Percentiles rank a stretch among this genome's conserved stretches.
These are phyloP conservation scores for Ogataea nitratoaversa DNA, from an alignment of 805 yeast species.

Conservation along the genomic window DNA sequence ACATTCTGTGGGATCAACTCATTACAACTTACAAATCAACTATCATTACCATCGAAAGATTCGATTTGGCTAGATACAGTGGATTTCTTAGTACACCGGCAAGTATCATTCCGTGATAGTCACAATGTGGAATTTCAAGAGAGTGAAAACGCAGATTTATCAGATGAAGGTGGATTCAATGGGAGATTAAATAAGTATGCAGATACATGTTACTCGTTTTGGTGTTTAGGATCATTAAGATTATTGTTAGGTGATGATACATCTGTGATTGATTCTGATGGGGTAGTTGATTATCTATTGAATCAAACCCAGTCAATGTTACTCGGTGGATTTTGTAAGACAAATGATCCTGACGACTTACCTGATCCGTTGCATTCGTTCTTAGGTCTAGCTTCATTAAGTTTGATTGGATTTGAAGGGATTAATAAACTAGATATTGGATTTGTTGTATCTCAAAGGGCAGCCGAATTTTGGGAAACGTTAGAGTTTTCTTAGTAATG, in stretches of 20 bases:
- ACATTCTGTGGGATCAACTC: slow-evolving; percentile 80
- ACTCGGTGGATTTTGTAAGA: slow-evolving; percentile 76
- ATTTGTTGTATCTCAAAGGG: slow-evolving; percentile 23
- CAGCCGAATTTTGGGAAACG: slow-evolving; percentile 15
- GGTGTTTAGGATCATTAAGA: slow-evolving; percentile 63
- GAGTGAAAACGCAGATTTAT: slow-evolving; percentile 34
- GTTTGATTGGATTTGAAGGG: slow-evolving; percentile 27
- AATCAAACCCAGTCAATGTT: slow-evolving; percentile 53
- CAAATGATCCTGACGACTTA: slow-evolving; percentile 43
- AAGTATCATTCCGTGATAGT: slow-evolving; percentile 39
- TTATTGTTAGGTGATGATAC: slow-evolving; percentile 29
- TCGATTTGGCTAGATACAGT: slow-evolving; percentile 37
- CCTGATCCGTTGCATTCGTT: slow-evolving; percentile 73
- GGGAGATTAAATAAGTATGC: slow-evolving; percentile 82
- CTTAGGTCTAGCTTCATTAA: slow-evolving; percentile 53
- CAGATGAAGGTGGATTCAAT: slow-evolving; percentile 74
- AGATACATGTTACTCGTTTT: slow-evolving; percentile 86
- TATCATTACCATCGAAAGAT: too few species aligned
- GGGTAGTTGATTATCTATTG: slow-evolving; percentile 42
- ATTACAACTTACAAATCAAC: slow-evolving; percentile 38
- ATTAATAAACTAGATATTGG: slow-evolving; percentile 15
- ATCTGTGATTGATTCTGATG: slow-evolving; percentile 32
- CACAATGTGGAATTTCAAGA: slow-evolving; percentile 21
- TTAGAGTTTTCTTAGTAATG: too few species aligned
- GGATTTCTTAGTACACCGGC: slow-evolving; percentile 64